phyloP scores from a whole-genome alignment of 148 eudicot species.

The Agrostemma githago region DNA sequence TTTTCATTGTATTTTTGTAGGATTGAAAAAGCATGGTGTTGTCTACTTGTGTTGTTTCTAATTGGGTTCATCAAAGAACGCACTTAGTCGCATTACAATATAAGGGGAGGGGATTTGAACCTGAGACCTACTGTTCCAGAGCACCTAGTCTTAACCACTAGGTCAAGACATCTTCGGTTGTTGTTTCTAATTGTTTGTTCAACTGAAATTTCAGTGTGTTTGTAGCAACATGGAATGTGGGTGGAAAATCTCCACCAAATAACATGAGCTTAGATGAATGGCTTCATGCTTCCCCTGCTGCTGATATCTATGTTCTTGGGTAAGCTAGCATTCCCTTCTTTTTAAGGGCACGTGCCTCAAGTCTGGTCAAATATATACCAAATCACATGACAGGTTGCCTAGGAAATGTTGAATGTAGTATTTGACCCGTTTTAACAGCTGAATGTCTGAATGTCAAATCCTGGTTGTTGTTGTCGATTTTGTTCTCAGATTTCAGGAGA shows the following conservation, averaged over 20 bases:
- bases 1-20: too few species aligned
- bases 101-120: too few species aligned
- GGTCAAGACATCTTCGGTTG: too few species aligned
- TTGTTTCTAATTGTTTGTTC: constrained; percentile 5
- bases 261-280: constrained; percentile 84
- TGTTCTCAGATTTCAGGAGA: constrained; percentile 73
- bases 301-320: constrained; percentile 98
- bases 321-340: constrained; percentile 23
- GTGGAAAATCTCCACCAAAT: constrained; percentile 78
- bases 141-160: too few species aligned
- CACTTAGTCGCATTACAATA: too few species aligned
- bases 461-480: background rate
- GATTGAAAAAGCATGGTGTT: too few species aligned
- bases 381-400: too few species aligned
- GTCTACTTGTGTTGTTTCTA: background rate
- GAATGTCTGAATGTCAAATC: background rate
- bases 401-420: background rate
- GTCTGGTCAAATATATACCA: background rate
- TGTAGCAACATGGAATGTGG: constrained; percentile 98
- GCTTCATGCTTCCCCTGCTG: constrained; percentile 91
- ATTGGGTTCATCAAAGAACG: too few species aligned
- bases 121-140: too few species aligned
- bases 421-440: background rate
- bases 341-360: background rate
- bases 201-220: constrained; percentile 52